Conservation (phyloP, 2,329 filamentous ascomycete genomes). For the Apiospora phragmitis region DNA sequence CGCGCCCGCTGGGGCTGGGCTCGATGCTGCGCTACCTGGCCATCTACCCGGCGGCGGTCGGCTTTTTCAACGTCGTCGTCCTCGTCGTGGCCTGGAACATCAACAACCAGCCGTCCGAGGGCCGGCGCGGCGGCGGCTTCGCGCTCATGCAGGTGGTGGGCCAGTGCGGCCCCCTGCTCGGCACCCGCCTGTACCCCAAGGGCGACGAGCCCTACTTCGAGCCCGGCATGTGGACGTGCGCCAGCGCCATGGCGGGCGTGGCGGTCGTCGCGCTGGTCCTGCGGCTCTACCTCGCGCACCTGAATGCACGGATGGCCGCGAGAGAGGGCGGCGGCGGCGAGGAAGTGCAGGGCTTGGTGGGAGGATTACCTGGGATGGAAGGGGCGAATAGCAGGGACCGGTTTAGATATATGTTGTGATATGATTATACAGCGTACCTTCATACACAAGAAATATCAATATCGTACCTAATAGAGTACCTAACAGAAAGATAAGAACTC, state of each 20-base stretch:
- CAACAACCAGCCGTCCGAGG: constrained; percentile 75
- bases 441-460: not conserved
- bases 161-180: constrained; percentile 75
- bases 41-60: constrained; percentile 75
- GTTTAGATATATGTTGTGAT: constrained; percentile 19
- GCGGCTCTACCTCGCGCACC: constrained; percentile 51
- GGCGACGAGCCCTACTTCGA: constrained; percentile 62
- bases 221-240: constrained; percentile 63
- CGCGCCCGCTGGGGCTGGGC: constrained; percentile 45
- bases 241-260: constrained; percentile 62
- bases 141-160: constrained; percentile 80
- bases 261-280: constrained; percentile 55
- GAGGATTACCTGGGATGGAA: not conserved
- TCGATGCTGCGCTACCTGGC: constrained; percentile 65
- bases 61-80: constrained; percentile 83
- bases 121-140: constrained; percentile 73
- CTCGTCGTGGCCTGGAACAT: constrained; percentile 86
- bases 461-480: not conserved
- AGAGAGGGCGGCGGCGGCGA: constrained; percentile 11
- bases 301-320: constrained; percentile 45
- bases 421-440: not conserved
- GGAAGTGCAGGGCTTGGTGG: constrained; percentile 18
- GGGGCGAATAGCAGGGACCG: not conserved
- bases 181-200: constrained; percentile 64
- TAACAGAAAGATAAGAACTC: not conserved